Evolutionary conservation across 192 early-diverging fungal genomes (phyloP).

Genomic region (Mortierella antarctica): DNA sequence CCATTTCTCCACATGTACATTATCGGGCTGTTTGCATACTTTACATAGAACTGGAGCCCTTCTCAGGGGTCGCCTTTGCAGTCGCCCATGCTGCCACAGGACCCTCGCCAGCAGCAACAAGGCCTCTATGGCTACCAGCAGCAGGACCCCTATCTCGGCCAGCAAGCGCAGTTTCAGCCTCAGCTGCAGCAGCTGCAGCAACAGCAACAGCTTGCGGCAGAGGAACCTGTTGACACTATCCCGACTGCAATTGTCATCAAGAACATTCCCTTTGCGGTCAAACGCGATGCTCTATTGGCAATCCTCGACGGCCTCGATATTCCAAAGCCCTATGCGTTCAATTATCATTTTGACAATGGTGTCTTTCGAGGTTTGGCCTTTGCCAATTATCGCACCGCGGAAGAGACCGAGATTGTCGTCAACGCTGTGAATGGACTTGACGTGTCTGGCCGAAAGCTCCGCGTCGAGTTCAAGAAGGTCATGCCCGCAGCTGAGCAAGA

Average conservation of each 20-base stretch:
- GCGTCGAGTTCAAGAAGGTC: constrained; percentile 86
- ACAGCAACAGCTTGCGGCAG: constrained; percentile 9
- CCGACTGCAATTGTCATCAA: constrained; percentile 85
- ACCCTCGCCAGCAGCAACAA: constrained; percentile 37
- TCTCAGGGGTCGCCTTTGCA: constrained; percentile 45
- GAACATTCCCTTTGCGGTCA: constrained; percentile 85
- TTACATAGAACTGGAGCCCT: constrained; percentile 43
- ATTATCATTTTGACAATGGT: constrained; percentile 86
- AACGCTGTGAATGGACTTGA: constrained; percentile 77
- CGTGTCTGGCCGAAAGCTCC: constrained; percentile 78
- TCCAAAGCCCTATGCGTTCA: constrained; percentile 84
- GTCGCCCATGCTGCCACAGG: constrained; percentile 42
- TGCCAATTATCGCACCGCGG: constrained; percentile 82
- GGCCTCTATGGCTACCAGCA: constrained; percentile 24
- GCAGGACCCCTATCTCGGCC: constrained; percentile 1
- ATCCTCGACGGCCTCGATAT: constrained; percentile 76
- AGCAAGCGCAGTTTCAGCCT: constrained; percentile 10
- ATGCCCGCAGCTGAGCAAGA: constrained; percentile 70
- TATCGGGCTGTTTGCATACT: not conserved
- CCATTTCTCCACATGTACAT: not conserved
- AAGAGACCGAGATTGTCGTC: constrained; percentile 79
- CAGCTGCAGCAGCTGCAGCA: constrained; percentile 7
- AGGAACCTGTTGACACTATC: constrained; percentile 61
- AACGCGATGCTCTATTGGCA: constrained; percentile 78
- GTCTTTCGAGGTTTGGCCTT: constrained; percentile 85